phyloP scores from a whole-genome alignment of 148 eudicot genomes.

The Vaccinium darrowii region DNA sequence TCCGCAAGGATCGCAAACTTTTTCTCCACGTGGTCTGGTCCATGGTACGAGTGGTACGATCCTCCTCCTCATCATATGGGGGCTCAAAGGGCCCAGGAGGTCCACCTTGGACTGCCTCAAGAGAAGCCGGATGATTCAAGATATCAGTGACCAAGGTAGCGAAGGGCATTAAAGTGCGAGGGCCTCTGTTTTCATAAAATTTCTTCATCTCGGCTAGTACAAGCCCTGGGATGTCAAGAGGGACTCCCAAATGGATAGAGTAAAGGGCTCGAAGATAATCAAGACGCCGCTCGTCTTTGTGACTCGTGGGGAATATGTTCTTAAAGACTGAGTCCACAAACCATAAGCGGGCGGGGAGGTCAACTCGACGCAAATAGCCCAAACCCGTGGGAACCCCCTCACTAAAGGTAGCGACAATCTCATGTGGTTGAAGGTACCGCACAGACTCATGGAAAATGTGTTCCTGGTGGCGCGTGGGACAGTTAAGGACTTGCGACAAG shows the following conservation, averaged over 20 bases:
- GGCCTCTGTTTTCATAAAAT: not conserved
- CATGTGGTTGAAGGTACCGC: not conserved
- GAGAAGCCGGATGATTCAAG: not conserved
- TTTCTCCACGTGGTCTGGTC: not conserved
- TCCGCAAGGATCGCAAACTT: not conserved
- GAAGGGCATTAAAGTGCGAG: not conserved
- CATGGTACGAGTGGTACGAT: not conserved
- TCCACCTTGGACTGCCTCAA: not conserved
- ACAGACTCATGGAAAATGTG: not conserved
- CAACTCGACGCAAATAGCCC: constrained; percentile 5
- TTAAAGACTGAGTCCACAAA: not conserved
- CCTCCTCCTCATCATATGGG: not conserved
- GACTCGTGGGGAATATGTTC: not conserved
- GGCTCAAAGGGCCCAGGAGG: not conserved
- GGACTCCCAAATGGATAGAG: not conserved
- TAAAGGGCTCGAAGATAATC: not conserved
- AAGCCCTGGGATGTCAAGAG: not conserved
- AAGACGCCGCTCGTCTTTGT: not conserved
- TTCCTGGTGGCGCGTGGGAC: not conserved
- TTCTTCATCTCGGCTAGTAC: not conserved
- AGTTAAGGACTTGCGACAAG: not conserved
- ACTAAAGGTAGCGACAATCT: not conserved
- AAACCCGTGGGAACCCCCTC: not conserved
- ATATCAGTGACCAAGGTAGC: not conserved
- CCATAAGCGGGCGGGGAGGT: not conserved